phyloP scores from a whole-genome alignment of 441 rosid species.

The Croton setiger region DNA sequence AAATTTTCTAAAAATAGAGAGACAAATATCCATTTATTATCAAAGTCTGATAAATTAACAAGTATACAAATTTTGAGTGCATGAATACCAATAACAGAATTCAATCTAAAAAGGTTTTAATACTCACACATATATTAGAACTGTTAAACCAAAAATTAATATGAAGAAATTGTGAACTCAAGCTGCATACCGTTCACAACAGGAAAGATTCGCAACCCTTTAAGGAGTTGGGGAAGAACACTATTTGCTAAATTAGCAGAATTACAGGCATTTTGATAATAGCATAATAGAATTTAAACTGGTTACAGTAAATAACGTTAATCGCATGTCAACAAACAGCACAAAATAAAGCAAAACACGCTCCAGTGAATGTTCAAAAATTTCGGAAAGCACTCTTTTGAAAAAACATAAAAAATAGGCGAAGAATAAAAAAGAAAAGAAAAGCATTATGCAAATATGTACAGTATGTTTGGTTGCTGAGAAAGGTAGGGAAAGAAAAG shows the following conservation, averaged over 20 bases:
- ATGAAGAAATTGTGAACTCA: background rate
- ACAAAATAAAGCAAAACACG: background rate
- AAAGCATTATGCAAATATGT: background rate
- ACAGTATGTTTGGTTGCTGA: conserved; percentile 15
- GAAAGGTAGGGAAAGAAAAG: conserved; percentile 21
- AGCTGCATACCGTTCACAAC: background rate
- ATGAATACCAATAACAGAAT: background rate
- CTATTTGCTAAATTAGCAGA: background rate
- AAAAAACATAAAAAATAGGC: background rate
- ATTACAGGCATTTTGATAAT: background rate
- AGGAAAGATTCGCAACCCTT: conserved; percentile 16
- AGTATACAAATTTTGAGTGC: background rate
- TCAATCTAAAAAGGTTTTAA: background rate
- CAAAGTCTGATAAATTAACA: background rate
- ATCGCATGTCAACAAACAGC: background rate
- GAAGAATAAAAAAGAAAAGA: too few relatives aligned
- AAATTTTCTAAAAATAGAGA: background rate
- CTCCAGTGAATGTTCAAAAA: background rate
- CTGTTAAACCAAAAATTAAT: background rate
- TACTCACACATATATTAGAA: background rate
- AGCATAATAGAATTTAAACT: background rate
- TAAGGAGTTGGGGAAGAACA: background rate
- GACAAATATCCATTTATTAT: background rate
- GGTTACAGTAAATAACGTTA: conserved; percentile 4
- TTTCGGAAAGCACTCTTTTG: background rate